phyloP scores from a whole-genome alignment of 176 grass and related monocot species.

The Avena sativa region DNA sequence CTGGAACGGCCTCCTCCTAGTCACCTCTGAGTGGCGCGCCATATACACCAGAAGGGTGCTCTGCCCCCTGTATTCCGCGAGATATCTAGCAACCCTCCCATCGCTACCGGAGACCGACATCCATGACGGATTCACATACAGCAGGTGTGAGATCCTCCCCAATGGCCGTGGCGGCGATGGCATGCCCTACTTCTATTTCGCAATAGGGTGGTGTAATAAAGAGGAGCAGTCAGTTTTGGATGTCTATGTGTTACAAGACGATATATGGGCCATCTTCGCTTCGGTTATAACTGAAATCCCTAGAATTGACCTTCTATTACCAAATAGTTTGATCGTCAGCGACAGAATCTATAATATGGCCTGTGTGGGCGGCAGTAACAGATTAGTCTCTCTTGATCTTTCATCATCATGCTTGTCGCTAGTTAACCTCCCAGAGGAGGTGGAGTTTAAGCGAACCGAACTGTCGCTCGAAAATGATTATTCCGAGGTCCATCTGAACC shows the following conservation, averaged over 20 bases:
- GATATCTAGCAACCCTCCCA: background rate
- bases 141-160: background rate
- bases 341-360: background rate
- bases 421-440: background rate
- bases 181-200: background rate
- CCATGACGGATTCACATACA: background rate
- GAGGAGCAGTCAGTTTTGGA: background rate
- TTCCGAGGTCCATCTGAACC: background rate
- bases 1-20: background rate
- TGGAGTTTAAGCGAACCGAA: fast-evolving
- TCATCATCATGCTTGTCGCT: background rate
- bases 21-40: background rate
- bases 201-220: fast-evolving
- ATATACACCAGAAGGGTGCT: background rate
- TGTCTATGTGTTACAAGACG: background rate
- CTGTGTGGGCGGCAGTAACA: background rate
- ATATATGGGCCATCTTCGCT: background rate
- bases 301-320: fast-evolving
- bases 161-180: too few species aligned
- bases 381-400: background rate
- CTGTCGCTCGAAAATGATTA: background rate
- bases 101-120: background rate
- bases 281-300: background rate
- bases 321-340: background rate
- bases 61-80: background rate